phyloP scores from a whole-genome alignment of 1,284 basidiomycete species.

The Puccinia polysora region DNA sequence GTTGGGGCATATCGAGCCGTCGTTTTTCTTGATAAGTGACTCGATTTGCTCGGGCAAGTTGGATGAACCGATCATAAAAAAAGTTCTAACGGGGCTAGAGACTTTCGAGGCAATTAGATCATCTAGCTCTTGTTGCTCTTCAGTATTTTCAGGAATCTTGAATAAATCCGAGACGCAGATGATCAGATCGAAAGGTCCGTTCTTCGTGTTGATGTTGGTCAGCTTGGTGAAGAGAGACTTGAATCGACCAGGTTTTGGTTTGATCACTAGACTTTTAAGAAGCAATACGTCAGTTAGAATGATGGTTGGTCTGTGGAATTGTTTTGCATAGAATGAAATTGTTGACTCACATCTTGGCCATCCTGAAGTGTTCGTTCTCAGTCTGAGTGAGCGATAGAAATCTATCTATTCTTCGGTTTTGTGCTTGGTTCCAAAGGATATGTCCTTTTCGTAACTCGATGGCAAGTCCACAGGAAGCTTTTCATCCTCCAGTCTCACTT shows the following conservation, averaged over 20 bases:
- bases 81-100: slow-evolving; percentile 46
- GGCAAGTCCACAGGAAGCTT: too few relatives aligned
- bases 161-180: slow-evolving; percentile 90
- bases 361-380: too few relatives aligned
- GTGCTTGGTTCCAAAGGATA: too few relatives aligned
- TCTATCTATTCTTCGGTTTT: too few relatives aligned
- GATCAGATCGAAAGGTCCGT: slow-evolving; percentile 86
- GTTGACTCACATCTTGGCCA: slow-evolving; percentile 14
- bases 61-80: slow-evolving; percentile 34
- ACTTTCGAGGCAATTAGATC: slow-evolving; percentile 65
- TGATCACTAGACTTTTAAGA: slow-evolving; percentile 70
- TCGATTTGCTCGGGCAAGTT: slow-evolving; percentile 7
- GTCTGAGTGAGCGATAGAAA: too few relatives aligned
- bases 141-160: slow-evolving; percentile 59
- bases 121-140: slow-evolving; percentile 58
- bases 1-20: slow-evolving; percentile 32
- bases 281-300: slow-evolving; percentile 36
- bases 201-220: slow-evolving; percentile 78
- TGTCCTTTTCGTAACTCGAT: too few relatives aligned
- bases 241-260: slow-evolving; percentile 74
- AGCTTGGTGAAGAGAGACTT: slow-evolving; percentile 72
- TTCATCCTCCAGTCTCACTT: too few relatives aligned
- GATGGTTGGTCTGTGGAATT: slow-evolving; percentile 20
- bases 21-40: not conserved
- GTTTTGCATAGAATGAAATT: not conserved